Evolutionary conservation across 2,329 filamentous ascomycete genomes (phyloP), one percentile per base, ranked within the genome.

Genomic region (Colletotrichum euphorbiae): DNA sequence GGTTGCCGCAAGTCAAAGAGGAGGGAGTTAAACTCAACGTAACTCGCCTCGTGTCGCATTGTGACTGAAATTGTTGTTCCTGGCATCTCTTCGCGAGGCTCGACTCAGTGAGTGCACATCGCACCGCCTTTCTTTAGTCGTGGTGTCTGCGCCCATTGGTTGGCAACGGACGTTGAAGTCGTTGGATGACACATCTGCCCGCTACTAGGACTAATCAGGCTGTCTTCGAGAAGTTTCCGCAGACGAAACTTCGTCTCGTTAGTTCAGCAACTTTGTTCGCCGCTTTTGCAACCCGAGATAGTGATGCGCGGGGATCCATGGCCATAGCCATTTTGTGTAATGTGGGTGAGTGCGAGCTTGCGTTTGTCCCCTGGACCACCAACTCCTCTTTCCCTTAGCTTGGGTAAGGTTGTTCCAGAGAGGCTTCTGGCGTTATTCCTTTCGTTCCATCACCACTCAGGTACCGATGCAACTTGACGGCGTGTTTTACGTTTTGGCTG

Each of bases 151-250:
- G 15, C 24, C 55, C 28, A 62, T 50, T 62, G 57, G 42, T 15
- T 40, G n/a, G 15, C 8, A 31, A 13, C 38, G n/a, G 17, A n/a
- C 19, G 19, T 45, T 36, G 38, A n/a, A 52, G 33, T 42, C 36
- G 38, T 33, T 54, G 42, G 42, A 36, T 48, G 42, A 9, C 33
- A 24, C 51, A 17, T 28, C 19, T 28, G 31, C 13, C 28, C 17
- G 19, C 4, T 36, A n/a, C 46, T 54, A 58, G 46, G 46, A 48
- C 48, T 15, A 21, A 31, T 65, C 7, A 15, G 45, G 60, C 31
- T 63, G 19, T 59, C 54, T 68, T 65, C 65, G 46, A 68, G 65
- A 65, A 68, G 52, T 28, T 68, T 68, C 61, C 24, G 40, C 46
- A 19, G n/a, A 15, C 12, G 21, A 42, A 42, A 48, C 61, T 59